phyloP scores from a whole-genome alignment of 2,329 filamentous ascomycete species.

The Sarocladium oryzae region DNA sequence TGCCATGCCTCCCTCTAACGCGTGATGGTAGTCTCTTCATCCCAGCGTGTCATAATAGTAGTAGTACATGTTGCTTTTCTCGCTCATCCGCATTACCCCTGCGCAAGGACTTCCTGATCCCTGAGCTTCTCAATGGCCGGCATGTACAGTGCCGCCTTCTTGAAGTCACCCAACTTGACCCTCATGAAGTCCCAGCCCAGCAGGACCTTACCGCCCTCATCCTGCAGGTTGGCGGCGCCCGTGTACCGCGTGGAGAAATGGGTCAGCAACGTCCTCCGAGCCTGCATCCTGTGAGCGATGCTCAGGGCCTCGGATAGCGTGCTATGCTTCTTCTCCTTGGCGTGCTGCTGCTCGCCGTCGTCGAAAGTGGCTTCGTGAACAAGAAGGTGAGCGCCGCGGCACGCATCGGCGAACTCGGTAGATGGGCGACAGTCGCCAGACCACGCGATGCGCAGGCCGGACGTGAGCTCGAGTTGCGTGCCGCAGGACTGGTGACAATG shows the following conservation, averaged over 20 bases:
- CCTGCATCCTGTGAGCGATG: conserved; percentile 72
- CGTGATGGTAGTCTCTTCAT: too few species aligned
- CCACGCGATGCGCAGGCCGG: conserved; percentile 81
- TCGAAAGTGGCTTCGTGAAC: conserved; percentile 97
- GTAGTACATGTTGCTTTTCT: background rate
- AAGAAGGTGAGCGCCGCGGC: conserved; percentile 69
- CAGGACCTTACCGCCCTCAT: conserved; percentile 40
- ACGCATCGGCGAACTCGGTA: conserved; percentile 61
- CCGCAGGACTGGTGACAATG: conserved; percentile 80
- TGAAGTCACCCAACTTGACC: conserved; percentile 64
- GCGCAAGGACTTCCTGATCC: conserved; percentile 20
- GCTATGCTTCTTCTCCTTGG: conserved; percentile 80
- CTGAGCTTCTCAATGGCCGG: conserved; percentile 50
- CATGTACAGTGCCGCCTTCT: conserved; percentile 56
- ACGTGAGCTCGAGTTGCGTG: conserved; percentile 68
- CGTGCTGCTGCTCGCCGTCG: conserved; percentile 73
- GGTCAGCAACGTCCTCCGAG: conserved; percentile 74
- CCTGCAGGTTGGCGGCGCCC: conserved; percentile 15
- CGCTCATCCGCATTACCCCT: background rate
- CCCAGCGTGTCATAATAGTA: too few species aligned
- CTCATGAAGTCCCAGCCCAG: conserved; percentile 77
- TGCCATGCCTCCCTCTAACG: too few species aligned
- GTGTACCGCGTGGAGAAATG: conserved; percentile 92
- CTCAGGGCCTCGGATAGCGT: conserved; percentile 81
- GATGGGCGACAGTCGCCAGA: conserved; percentile 90